Conservation (phyloP, 2,329 filamentous ascomycete genomes). For the Neofusicoccum kwambonambiense region DNA sequence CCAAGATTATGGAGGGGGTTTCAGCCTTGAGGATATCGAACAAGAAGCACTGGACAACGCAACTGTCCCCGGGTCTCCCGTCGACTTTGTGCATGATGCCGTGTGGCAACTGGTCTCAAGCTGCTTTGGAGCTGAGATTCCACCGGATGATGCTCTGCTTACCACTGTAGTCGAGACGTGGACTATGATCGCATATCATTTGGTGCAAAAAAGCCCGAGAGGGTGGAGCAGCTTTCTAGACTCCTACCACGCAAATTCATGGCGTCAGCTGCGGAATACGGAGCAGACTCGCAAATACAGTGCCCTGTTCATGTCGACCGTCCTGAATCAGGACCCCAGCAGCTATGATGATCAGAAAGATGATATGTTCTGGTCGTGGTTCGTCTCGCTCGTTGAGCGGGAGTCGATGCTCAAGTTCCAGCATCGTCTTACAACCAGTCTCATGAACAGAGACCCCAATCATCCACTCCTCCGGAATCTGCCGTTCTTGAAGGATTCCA, state of each 20-base stretch:
- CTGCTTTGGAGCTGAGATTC: constrained; percentile 58
- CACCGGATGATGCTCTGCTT: constrained; percentile 55
- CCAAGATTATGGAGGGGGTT: constrained; percentile 63
- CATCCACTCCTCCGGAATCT: constrained; percentile 56
- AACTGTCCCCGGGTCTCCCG: constrained; percentile 18
- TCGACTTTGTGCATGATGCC: constrained; percentile 47
- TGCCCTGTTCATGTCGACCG: constrained; percentile 44
- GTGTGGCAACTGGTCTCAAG: constrained; percentile 59
- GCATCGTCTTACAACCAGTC: constrained; percentile 53
- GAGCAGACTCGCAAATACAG: constrained; percentile 46
- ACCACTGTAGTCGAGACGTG: constrained; percentile 55
- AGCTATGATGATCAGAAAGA: constrained; percentile 46
- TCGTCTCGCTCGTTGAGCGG: constrained; percentile 58
- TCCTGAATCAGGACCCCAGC: constrained; percentile 40
- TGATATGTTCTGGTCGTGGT: constrained; percentile 54
- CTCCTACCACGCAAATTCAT: constrained; percentile 52
- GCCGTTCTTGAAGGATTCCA: constrained; percentile 47
- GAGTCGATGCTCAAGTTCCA: constrained; percentile 62
- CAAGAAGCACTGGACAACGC: background rate
- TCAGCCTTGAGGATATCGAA: constrained; percentile 51
- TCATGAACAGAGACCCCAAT: constrained; percentile 48
- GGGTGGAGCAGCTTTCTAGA: constrained; percentile 59
- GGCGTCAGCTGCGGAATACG: constrained; percentile 47
- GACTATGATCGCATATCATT: constrained; percentile 48
- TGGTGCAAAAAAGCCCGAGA: constrained; percentile 45